Evolutionary conservation across 345 rosid species (phyloP), one percentile per base, ranked within the genome.

Genomic region (Rhodamnia argentea): DNA sequence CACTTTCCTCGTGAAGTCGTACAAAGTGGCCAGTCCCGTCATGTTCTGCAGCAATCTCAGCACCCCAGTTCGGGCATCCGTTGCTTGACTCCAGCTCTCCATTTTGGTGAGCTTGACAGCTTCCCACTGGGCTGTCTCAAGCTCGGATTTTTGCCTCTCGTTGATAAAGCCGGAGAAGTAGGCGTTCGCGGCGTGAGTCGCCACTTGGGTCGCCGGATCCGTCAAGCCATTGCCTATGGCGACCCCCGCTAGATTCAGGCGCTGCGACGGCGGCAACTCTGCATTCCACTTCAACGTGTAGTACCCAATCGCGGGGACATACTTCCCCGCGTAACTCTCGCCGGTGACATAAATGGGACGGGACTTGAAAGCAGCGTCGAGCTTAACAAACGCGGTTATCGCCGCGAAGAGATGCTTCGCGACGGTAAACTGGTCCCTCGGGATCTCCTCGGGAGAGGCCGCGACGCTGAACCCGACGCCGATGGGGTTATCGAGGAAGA

Each of bases 381-480:
- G 87, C 24, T 90, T 89, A n/a, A 90, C 76, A 87, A 96, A 95
- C 85, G 86, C 91, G 3, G 84, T 84, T 13, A 95, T 90, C 6
- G 94, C 96, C 1, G 91, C 88, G 86, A 92, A 95, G 0, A 96
- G 93, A 85, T 96, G 98, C 87, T 93, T 87, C 0, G 96, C 95
- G 9, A 94, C 92, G 8, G 91, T 59, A 8, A 22, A n/a, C 83
- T 96, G 98, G 83, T 94, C 91, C 58, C 58, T 90, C 1, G 98
- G 98, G 55, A 94, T 93, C 83, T 94, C 95, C 51, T 89, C 85
- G 7, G 90, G 85, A 0, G 91, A 87, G 29, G 95, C 90, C 3
- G 98, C 98, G 50, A 95, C 78, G 87, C 98, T 96, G 87, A 96
- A 93, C n/a, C 98, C 99, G 0, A 90, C 89, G 83, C 98, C 99